phyloP scores from a whole-genome alignment of 1,284 basidiomycete genomes.

The Ceratorhiza oryzae-sativae region DNA sequence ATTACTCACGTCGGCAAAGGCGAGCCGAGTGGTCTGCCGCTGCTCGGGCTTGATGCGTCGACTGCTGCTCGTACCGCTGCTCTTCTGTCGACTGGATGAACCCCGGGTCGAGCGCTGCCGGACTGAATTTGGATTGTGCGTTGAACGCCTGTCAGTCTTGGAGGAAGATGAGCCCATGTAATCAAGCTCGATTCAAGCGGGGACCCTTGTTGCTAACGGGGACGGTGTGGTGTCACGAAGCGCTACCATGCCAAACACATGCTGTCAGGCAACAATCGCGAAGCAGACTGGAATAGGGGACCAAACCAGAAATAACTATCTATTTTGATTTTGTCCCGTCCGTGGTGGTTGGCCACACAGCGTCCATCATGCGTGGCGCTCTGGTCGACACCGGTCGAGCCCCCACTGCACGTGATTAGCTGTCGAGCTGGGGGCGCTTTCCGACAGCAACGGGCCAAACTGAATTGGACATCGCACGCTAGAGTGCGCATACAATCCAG shows the following conservation, averaged over 20 bases:
- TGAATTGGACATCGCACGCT: background rate
- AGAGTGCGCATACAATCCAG: background rate
- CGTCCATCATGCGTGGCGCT: background rate
- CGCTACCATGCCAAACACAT: constrained; percentile 34
- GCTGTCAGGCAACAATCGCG: constrained; percentile 1
- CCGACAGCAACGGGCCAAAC: background rate
- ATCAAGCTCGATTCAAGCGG: background rate
- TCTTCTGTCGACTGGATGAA: background rate
- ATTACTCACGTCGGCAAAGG: constrained; percentile 10
- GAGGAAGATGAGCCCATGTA: constrained; percentile 28
- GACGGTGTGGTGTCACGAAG: background rate
- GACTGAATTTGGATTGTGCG: background rate
- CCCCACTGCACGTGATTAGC: background rate
- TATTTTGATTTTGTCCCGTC: background rate
- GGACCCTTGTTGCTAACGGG: background rate
- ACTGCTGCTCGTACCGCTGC: background rate
- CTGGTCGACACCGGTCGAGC: background rate
- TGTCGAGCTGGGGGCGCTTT: background rate
- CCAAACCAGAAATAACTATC: background rate
- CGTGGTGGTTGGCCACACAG: background rate
- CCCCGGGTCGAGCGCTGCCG: background rate
- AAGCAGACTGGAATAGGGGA: background rate
- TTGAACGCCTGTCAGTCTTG: constrained; percentile 2
- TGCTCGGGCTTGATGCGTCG: constrained; percentile 9
- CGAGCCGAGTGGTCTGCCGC: constrained; percentile 9